Evolutionary conservation across 495 filamentous ascomycete species (phyloP), one percentile per base, ranked within the genome.

Genomic region (Letharia lupina): DNA sequence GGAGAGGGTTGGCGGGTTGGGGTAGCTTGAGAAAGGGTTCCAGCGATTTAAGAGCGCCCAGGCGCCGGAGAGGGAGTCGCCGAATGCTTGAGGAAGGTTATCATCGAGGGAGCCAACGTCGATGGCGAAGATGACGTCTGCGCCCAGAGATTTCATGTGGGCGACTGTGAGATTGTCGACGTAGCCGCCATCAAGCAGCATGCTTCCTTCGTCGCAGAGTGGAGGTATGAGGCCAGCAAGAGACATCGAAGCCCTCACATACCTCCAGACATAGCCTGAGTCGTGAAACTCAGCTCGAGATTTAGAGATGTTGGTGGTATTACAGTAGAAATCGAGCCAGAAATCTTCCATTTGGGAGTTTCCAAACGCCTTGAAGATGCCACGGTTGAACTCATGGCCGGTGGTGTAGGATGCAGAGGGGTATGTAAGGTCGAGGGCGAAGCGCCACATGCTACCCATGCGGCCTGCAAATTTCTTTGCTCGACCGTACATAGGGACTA

Each of bases 321-420:
- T 98, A 81, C 95, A 98, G 80, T 98, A 98, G 77, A 92, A 98
- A 66, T 96, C 91, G 20, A 98, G 84, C 94, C 94, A 98, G 74
- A 98, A 97, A 74, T 98, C 95, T 77, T 98, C 94, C 63, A 98
- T 98, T 75, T 97, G 94, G 47, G 89, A 88, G 67, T 96, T 90
- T 12, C 91, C 93, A 75, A 98, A 96, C 0, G 94, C 91, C 77
- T 98, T 98, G 84, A 98, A 98, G 72, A 98, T 97, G 15, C 95
- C 95, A 5, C 94, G 90, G 73, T 98, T 98, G 83, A 98, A 98
- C 71, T 98, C 94, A 74, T 98, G 94, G 6, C 94, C 94, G 0
- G 94, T 98, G 10, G 94, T 98, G 75, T 98, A 98, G 18, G 93
- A 96, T 31, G 85, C 86, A 20, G 91, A 93, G 0, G 94, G 94